Evolutionary conservation across 31 red algal genomes (phyloP), one percentile per base, ranked within the genome.

Genomic region (Odonthalia washingtoniensis): DNA sequence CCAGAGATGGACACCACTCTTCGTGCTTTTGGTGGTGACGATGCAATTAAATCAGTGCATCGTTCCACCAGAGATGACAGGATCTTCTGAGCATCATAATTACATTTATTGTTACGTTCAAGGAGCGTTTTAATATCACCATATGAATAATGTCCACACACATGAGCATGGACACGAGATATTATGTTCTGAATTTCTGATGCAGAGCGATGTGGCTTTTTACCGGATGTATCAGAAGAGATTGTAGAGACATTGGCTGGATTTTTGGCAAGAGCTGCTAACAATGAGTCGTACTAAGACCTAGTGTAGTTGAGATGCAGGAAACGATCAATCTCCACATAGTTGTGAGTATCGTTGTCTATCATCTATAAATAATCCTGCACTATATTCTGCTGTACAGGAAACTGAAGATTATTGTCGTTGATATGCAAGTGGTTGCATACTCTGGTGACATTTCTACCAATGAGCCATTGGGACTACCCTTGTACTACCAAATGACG

Each of bases 121-220:
- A 83, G n/a, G 17, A 68, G 26, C 27, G 63, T 0, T 0, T 39
- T 30, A 4, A 70, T 68, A 40, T 83, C 0, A 28, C 26, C 27
- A 83, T 68, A 83, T 31, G 40, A 64, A 31, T 26, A 65, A 83
- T 83, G 79, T 40, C 79, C 60, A 33, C 79, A 83, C 61, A 69
- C 31, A 31, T 83, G 79, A 0, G 28, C 0, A 69, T 83, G 79
- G 4, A 68, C 79, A 14, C 0, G 61, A 26, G 65, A 21, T 74
- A 86, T 75, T 28, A 86, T 75, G 36, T 73, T 43, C 16, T 5
- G 17, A 12, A 30, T 12, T 70, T 70, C 66, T 6, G n/a, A 18
- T 6, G 12, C n/a, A 26, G 70, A 35, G 1, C 67, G 33, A 30
- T 21, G 12, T 57, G 9, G 49, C 21, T n/a, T n/a, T n/a, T n/a